Evolutionary conservation across 75 land plant species (phyloP).

Genomic region (Cunninghamia lanceolata): DNA sequence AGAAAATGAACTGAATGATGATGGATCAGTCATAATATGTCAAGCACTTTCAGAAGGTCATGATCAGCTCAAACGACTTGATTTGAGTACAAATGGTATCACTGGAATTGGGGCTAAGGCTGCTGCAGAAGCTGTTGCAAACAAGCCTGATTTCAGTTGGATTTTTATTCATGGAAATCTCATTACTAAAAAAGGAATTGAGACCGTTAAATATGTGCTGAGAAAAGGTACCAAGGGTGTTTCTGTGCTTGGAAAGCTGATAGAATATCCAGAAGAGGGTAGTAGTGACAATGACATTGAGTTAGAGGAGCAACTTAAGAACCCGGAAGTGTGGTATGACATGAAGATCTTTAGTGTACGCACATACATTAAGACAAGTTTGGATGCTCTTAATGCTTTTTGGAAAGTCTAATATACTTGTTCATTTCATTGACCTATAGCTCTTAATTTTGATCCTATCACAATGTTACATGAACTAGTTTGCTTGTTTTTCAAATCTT

Average conservation of each 20-base stretch:
- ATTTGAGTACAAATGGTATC: slow-evolving; percentile 72
- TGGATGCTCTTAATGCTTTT: not conserved
- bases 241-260: slow-evolving; percentile 69
- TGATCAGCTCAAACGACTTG: slow-evolving; percentile 60
- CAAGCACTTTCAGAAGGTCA: slow-evolving; percentile 57
- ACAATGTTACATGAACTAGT: no score
- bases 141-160: slow-evolving; percentile 50
- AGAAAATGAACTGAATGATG: slow-evolving; percentile 93
- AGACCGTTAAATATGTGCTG: slow-evolving; percentile 65
- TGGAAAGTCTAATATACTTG: no score
- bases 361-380: not conserved
- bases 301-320: slow-evolving; percentile 13
- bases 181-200: slow-evolving; percentile 86
- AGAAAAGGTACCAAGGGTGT: slow-evolving; percentile 32
- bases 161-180: slow-evolving; percentile 76
- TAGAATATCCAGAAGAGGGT: slow-evolving; percentile 70
- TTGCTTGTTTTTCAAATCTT: no score
- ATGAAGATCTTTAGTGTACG: not conserved
- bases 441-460: no score
- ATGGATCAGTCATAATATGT: slow-evolving; percentile 67
- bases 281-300: slow-evolving; percentile 15
- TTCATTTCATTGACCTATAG: no score
- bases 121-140: slow-evolving; percentile 71
- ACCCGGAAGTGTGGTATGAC: not conserved
- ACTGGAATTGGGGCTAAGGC: slow-evolving; percentile 71